These are phyloP conservation scores for Penicillium antarcticum DNA, from an alignment of 495 filamentous ascomycete genomes.

Conservation along the genomic window DNA sequence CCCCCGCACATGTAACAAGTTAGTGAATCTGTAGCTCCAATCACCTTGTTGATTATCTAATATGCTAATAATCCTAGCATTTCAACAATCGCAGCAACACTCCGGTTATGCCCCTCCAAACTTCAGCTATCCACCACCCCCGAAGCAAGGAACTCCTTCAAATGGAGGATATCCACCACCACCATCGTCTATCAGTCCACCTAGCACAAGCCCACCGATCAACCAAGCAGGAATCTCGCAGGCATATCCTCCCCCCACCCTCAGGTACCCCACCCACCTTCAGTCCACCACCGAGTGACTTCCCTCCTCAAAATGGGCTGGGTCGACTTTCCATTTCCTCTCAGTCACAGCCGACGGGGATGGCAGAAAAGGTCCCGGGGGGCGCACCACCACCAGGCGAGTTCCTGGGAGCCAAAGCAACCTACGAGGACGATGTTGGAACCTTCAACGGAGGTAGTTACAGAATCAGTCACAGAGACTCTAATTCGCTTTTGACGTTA, in stretches of 20 bases:
- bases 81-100: constrained; percentile 12
- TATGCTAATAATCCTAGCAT: constrained; percentile 8
- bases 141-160: constrained; percentile 25
- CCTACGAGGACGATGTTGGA: constrained; percentile 75
- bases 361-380: constrained; percentile 27
- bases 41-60: neutral
- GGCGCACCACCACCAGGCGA: constrained; percentile 50
- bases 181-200: constrained; percentile 13
- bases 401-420: constrained; percentile 54
- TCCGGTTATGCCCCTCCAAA: constrained; percentile 31
- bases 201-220: constrained; percentile 4
- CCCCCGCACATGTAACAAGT: constrained; percentile 25
- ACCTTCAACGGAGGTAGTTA: constrained; percentile 96
- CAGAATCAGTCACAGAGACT: constrained; percentile 87
- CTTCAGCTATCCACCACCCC: constrained; percentile 38
- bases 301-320: constrained; percentile 4
- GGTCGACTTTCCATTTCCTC: constrained; percentile 11
- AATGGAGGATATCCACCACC: constrained; percentile 22
- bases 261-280: neutral
- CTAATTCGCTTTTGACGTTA: constrained; percentile 83
- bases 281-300: neutral
- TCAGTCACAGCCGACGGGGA: constrained; percentile 15
- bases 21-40: neutral
- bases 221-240: neutral
- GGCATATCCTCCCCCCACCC: neutral